Conservation (phyloP, 1,284 basidiomycete genomes). For the Stygiomarasmius scandens region DNA sequence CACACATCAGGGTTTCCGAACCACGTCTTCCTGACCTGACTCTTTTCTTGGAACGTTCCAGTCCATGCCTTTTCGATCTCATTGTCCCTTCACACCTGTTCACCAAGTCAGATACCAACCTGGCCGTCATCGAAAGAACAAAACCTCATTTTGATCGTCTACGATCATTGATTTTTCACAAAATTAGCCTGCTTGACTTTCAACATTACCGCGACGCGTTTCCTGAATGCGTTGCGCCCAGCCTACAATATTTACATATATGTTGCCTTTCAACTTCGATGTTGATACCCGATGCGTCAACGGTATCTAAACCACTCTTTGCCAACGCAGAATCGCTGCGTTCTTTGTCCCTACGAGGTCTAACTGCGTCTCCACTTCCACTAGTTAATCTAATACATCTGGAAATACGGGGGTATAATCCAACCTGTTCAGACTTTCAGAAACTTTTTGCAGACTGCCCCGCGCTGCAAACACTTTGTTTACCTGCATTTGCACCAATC, state of each 20-base stretch:
- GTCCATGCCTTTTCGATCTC: conserved; percentile 28
- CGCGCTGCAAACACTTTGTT: conserved; percentile 17
- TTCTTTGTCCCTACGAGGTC: conserved; percentile 18
- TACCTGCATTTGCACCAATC: conserved; percentile 10
- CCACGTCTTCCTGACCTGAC: conserved; percentile 17
- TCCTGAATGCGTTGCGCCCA: not conserved
- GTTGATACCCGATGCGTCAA: not conserved
- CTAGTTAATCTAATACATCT: conserved; percentile 21
- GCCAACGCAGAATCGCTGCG: conserved; percentile 9
- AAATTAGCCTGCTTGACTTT: not conserved
- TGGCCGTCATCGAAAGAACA: not conserved
- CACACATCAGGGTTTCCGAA: conserved; percentile 25
- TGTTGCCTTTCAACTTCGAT: not conserved
- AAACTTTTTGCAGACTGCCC: conserved; percentile 18
- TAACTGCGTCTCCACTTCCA: conserved; percentile 14
- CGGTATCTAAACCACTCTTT: not conserved
- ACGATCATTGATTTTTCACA: not conserved
- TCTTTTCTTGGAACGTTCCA: conserved; percentile 33
- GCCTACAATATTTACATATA: not conserved
- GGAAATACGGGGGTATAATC: conserved; percentile 19
- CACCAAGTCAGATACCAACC: not conserved
- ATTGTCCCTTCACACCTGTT: conserved; percentile 10
- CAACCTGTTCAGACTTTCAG: conserved; percentile 18
- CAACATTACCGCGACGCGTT: no score
- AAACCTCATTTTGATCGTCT: not conserved